A percentile compares a stretch with the other conserved stretches of the same genome.
Conservation (phyloP, 2,329 filamentous ascomycete species). For the Aureobasidium zeae region DNA sequence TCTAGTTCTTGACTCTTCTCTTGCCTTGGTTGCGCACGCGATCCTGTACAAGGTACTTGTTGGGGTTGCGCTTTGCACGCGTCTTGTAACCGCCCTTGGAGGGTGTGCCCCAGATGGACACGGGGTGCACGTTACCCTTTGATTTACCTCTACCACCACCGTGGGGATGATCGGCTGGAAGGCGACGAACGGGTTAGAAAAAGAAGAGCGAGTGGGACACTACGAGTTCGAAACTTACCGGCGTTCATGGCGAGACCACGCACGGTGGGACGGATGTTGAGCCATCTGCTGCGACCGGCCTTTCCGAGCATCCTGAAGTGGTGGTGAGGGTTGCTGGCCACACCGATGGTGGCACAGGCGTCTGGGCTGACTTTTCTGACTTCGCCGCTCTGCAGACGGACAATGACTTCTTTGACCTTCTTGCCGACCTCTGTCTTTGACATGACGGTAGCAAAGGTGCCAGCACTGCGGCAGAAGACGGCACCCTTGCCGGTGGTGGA, state of each 20-base stretch:
- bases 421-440: slow-evolving; percentile 74
- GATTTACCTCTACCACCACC: slow-evolving; percentile 98
- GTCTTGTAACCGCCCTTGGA: slow-evolving; percentile 90
- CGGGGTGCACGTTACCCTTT: slow-evolving; percentile 92
- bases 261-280: slow-evolving; percentile 90
- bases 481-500: slow-evolving; percentile 61
- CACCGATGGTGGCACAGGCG: slow-evolving; percentile 87
- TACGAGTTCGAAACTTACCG: slow-evolving; percentile 42
- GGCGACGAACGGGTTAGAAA: slow-evolving; percentile 14
- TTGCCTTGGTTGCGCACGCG: slow-evolving; percentile 86
- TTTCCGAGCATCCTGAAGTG: slow-evolving; percentile 90
- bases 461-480: slow-evolving; percentile 90
- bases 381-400: slow-evolving; percentile 87
- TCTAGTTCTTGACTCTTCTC: slow-evolving; percentile 41
- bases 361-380: slow-evolving; percentile 81
- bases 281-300: slow-evolving; percentile 84
- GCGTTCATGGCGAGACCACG: slow-evolving; percentile 99
- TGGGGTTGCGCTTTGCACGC: slow-evolving; percentile 75
- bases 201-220: background rate
- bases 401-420: slow-evolving; percentile 68
- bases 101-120: slow-evolving; percentile 92
- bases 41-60: slow-evolving; percentile 81
- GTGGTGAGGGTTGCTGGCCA: slow-evolving; percentile 86
- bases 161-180: slow-evolving; percentile 80
- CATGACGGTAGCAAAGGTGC: slow-evolving; percentile 80